phyloP scores from a whole-genome alignment of 768 basidiomycete species.

The Leccinum boreale region DNA sequence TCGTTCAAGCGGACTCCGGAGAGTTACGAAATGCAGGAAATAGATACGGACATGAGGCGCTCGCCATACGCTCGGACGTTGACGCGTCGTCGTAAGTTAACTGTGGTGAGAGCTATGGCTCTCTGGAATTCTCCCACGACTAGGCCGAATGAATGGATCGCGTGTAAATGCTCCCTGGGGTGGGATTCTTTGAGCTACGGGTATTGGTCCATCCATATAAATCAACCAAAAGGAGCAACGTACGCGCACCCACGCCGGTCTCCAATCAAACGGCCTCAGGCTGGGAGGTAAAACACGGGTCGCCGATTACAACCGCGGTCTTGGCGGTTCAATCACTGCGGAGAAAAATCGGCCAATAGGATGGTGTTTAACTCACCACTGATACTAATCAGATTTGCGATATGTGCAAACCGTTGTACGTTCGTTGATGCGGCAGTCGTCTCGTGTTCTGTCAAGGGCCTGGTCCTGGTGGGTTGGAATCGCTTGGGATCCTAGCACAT shows the following conservation, averaged over 20 bases:
- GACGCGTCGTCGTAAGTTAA: not conserved
- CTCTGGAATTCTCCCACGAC: not conserved
- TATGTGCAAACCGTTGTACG: not conserved
- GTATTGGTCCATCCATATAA: not conserved
- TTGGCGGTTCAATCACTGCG: not conserved
- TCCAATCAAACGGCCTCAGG: not conserved
- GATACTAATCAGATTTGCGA: not conserved
- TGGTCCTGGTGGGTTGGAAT: not conserved
- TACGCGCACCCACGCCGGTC: slow-evolving; percentile 1
- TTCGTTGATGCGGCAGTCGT: not conserved
- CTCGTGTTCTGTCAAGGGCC: not conserved
- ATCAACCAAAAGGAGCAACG: not conserved
- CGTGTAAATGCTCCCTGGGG: not conserved
- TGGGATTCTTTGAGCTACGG: too few relatives aligned
- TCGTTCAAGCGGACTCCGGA: not conserved
- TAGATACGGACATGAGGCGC: not conserved
- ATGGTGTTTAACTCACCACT: not conserved
- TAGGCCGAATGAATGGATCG: not conserved
- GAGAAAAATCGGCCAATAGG: not conserved
- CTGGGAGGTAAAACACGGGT: not conserved
- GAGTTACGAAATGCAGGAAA: not conserved
- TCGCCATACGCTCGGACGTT: not conserved
- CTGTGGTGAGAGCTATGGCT: not conserved
- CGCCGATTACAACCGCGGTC: slow-evolving; percentile 1
- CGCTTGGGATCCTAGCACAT: not conserved